phyloP scores from a whole-genome alignment of 305 asterid species.

The Ilex paraguariensis region DNA sequence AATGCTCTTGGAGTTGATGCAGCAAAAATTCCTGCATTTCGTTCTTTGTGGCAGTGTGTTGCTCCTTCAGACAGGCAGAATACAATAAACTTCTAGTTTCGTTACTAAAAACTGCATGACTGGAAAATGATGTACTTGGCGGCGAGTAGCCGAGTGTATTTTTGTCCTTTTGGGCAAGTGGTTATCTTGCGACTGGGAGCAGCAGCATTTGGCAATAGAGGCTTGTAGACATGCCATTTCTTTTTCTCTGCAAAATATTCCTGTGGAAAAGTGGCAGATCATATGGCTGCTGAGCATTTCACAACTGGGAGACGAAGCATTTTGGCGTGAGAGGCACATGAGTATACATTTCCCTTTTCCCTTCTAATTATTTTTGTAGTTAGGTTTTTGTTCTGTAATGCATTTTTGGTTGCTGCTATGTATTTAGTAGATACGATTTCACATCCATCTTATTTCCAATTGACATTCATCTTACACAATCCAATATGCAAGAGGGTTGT shows the following conservation, averaged over 20 bases:
- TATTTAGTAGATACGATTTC: no score
- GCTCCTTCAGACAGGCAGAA: conserved; percentile 78
- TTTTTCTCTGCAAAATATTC: not conserved
- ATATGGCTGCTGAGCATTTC: no score
- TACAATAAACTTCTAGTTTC: conserved; percentile 45
- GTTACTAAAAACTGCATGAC: not conserved
- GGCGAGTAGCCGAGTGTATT: not conserved
- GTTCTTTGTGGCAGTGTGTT: conserved; percentile 86
- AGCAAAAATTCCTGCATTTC: conserved; percentile 53
- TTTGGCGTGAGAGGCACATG: no score
- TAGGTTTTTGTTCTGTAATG: no score
- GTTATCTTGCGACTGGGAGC: not conserved
- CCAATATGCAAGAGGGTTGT: no score
- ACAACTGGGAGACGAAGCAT: no score
- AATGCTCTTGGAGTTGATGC: conserved; percentile 64
- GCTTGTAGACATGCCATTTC: not conserved
- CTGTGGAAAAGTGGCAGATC: not conserved
- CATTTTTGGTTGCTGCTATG: no score
- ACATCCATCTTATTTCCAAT: no score
- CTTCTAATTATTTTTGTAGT: no score
- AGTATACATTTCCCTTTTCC: no score
- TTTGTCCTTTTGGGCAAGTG: not conserved
- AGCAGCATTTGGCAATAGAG: not conserved
- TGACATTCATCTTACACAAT: no score
- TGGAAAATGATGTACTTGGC: not conserved